These are phyloP conservation scores for Knoxia roxburghii DNA, from an alignment of 257 asterid species.

Conservation along the genomic window DNA sequence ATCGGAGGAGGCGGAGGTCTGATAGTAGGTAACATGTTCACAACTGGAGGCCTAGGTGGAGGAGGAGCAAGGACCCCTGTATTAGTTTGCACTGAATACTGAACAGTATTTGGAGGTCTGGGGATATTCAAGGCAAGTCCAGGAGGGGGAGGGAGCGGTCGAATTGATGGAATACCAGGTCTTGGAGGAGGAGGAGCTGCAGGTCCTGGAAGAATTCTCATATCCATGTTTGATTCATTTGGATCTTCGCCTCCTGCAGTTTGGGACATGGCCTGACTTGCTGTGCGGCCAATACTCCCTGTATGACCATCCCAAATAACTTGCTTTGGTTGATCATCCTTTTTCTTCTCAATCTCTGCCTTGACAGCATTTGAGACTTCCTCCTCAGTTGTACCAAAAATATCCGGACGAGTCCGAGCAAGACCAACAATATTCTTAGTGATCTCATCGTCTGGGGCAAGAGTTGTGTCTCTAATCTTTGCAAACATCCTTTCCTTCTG, in stretches of 20 bases:
- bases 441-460: slow-evolving; percentile 91
- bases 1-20: slow-evolving; percentile 75
- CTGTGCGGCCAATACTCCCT: slow-evolving; percentile 86
- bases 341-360: slow-evolving; percentile 91
- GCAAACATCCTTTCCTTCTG: slow-evolving; percentile 99
- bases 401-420: slow-evolving; percentile 89
- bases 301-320: slow-evolving; percentile 99
- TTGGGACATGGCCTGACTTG: slow-evolving; percentile 89
- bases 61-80: slow-evolving; percentile 55
- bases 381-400: slow-evolving; percentile 95
- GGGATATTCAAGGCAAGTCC: slow-evolving; percentile 76
- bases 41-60: slow-evolving; percentile 60
- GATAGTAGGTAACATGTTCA: slow-evolving; percentile 51
- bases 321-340: slow-evolving; percentile 92
- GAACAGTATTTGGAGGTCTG: slow-evolving; percentile 54
- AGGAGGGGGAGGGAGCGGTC: slow-evolving; percentile 88
- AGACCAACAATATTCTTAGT: slow-evolving; percentile 91
- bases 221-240: slow-evolving; percentile 46
- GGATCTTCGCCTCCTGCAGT: slow-evolving; percentile 49
- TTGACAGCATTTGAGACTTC: slow-evolving; percentile 95
- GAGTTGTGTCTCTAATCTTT: slow-evolving; percentile 85
- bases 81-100: slow-evolving; percentile 40
- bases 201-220: slow-evolving; percentile 64
- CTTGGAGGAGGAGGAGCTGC: slow-evolving; percentile 80
- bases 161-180: slow-evolving; percentile 62